phyloP scores from a whole-genome alignment of 495 filamentous ascomycete genomes.

The Aspergillus asperescens region DNA sequence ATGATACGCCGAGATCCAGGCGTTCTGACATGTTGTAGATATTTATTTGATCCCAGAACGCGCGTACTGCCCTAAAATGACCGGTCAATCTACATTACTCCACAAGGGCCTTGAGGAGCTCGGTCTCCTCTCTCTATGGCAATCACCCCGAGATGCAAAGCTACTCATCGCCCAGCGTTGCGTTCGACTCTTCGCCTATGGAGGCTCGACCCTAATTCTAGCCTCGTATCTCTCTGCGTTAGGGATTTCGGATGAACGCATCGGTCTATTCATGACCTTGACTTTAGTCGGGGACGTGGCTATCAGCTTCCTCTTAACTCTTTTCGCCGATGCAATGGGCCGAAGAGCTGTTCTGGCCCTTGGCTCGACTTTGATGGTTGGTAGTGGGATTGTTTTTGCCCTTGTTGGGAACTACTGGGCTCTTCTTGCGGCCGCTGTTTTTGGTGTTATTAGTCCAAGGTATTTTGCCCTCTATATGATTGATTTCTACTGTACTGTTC shows the following conservation, averaged over 20 bases:
- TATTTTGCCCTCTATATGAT: slow-evolving; percentile 22
- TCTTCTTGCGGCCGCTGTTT: slow-evolving; percentile 63
- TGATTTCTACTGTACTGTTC: too few species aligned
- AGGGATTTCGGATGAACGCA: slow-evolving; percentile 61
- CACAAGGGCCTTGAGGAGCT: slow-evolving; percentile 28
- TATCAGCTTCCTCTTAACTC: slow-evolving; percentile 69
- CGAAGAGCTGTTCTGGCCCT: slow-evolving; percentile 62
- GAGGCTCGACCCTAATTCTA: slow-evolving; percentile 67
- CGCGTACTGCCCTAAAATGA: background rate
- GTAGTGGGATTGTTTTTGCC: slow-evolving; percentile 64
- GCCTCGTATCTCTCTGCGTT: slow-evolving; percentile 64
- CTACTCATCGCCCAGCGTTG: slow-evolving; percentile 70
- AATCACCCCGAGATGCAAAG: slow-evolving; percentile 56
- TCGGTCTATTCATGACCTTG: slow-evolving; percentile 83
- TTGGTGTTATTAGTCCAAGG: slow-evolving; percentile 78
- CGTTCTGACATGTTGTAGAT: background rate
- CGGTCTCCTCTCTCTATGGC: slow-evolving; percentile 38
- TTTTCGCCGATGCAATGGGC: slow-evolving; percentile 70
- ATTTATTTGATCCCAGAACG: too few species aligned
- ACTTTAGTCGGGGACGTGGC: slow-evolving; percentile 75
- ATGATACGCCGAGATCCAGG: background rate
- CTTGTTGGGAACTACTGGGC: slow-evolving; percentile 66
- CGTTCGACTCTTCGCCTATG: slow-evolving; percentile 76
- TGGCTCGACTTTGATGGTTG: slow-evolving; percentile 64
- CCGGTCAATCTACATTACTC: background rate